phyloP scores from a whole-genome alignment of 2,329 filamentous ascomycete species.

The Bipolaris zeicola region DNA sequence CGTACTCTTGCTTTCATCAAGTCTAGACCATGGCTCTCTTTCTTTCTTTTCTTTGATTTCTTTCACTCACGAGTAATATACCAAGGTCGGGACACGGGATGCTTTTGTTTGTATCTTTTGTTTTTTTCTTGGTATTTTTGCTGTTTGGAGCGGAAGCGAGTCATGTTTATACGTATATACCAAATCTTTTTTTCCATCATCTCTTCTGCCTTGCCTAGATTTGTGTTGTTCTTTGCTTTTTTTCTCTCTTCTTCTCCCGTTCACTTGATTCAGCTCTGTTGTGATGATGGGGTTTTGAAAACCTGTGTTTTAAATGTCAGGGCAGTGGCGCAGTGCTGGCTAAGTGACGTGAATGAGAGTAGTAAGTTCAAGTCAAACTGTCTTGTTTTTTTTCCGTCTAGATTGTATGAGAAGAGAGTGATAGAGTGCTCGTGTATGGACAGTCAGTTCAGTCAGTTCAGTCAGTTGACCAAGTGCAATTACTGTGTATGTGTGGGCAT shows the following conservation, averaged over 20 bases:
- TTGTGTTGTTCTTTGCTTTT: not conserved
- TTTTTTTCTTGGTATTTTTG: not conserved
- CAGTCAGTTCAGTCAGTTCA: too few species aligned
- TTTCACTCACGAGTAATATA: not conserved
- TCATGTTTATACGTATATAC: not conserved
- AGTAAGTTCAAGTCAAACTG: too few species aligned
- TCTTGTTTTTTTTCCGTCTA: too few species aligned
- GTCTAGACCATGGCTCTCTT: not conserved
- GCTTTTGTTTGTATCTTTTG: not conserved
- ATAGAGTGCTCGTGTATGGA: too few species aligned
- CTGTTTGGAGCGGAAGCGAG: not conserved
- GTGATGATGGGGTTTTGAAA: too few species aligned
- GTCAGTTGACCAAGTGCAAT: too few species aligned
- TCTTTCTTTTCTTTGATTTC: not conserved
- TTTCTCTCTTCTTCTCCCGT: not conserved
- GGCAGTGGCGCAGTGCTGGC: too few species aligned
- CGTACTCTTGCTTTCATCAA: not conserved
- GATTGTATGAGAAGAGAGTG: too few species aligned
- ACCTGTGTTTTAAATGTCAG: too few species aligned
- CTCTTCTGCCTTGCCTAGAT: not conserved
- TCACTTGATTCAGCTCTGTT: not conserved
- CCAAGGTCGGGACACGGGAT: not conserved
- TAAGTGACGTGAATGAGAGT: too few species aligned
- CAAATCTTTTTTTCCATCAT: not conserved
- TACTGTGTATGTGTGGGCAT: too few species aligned